phyloP scores from a whole-genome alignment of 225 moss, liverwort and hornwort genomes.

The Rhytidiadelphus loreus region DNA sequence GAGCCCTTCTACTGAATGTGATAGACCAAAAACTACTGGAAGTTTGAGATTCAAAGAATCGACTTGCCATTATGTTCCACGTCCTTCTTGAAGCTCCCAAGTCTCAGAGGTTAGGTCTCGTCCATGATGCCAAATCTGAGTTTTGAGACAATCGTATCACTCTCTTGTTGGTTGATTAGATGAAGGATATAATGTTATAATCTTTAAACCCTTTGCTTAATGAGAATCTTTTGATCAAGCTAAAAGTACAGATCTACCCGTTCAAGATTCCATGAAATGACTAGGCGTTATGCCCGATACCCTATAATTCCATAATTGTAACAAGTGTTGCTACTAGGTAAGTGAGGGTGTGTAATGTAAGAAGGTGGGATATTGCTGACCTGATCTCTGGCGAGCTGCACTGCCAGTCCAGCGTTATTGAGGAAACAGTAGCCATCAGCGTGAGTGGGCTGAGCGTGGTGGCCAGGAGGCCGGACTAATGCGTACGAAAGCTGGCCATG shows the following conservation, averaged over 20 bases:
- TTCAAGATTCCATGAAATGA: not conserved
- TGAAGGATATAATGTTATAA: not conserved
- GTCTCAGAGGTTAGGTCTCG: not conserved
- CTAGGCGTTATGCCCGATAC: not conserved
- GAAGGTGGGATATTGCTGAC: not conserved
- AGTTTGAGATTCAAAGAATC: not conserved
- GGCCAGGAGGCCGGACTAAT: conserved; percentile 69
- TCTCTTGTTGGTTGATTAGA: not conserved
- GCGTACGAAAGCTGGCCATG: conserved; percentile 50
- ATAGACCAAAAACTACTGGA: not conserved
- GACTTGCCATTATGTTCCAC: not conserved
- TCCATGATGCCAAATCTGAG: not conserved
- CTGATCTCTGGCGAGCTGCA: conserved; percentile 51
- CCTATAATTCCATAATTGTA: not conserved
- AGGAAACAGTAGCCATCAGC: conserved; percentile 78
- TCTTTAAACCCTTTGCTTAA: not conserved
- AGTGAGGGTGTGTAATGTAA: not conserved
- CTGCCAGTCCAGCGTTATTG: conserved; percentile 64
- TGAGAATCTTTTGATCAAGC: not conserved
- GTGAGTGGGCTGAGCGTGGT: conserved; percentile 64
- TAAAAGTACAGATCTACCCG: not conserved
- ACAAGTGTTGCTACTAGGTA: not conserved
- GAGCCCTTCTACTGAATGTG: not conserved
- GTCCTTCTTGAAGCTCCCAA: not conserved
- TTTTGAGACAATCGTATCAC: not conserved